Evolutionary conservation across 129 eudicot species (phyloP).

Genomic region (Escallonia rubra): DNA sequence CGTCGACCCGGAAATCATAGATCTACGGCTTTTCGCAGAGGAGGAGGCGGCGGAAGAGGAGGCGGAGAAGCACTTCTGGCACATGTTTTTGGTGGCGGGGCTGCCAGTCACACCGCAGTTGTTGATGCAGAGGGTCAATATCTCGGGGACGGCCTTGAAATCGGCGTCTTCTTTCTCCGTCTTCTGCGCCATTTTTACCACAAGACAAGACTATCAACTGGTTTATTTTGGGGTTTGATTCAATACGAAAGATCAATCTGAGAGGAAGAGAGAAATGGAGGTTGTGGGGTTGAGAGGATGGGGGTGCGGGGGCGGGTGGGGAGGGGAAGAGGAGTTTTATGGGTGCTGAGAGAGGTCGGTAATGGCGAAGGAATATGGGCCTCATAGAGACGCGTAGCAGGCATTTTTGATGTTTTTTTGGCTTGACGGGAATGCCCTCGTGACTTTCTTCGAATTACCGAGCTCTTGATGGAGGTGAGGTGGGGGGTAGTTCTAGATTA

Average conservation of each 20-base stretch:
- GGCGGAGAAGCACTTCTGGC: slow-evolving; percentile 57
- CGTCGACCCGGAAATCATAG: slow-evolving; percentile 36
- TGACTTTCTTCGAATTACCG: background rate
- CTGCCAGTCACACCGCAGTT: slow-evolving; percentile 63
- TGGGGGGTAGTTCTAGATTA: background rate
- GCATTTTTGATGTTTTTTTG: background rate
- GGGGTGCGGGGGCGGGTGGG: background rate
- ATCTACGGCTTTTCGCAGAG: slow-evolving; percentile 20
- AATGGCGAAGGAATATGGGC: slow-evolving; percentile 4
- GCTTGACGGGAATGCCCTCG: background rate
- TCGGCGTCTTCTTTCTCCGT: slow-evolving; percentile 75
- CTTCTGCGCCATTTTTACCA: slow-evolving; percentile 50
- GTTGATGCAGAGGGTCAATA: slow-evolving; percentile 45
- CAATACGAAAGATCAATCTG: background rate
- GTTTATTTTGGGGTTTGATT: no score
- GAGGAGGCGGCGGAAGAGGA: slow-evolving; percentile 30
- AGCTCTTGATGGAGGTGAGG: background rate
- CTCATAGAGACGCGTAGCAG: slow-evolving; percentile 4
- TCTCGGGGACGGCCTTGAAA: slow-evolving; percentile 60
- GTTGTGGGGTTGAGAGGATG: background rate
- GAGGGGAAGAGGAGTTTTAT: background rate
- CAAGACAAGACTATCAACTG: no score
- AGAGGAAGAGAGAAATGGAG: background rate
- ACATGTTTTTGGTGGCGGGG: slow-evolving; percentile 55
- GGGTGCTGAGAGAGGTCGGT: background rate